Evolutionary conservation across 768 basidiomycete genomes (phyloP).

Genomic region (Boletus rufocinnamomeus): DNA sequence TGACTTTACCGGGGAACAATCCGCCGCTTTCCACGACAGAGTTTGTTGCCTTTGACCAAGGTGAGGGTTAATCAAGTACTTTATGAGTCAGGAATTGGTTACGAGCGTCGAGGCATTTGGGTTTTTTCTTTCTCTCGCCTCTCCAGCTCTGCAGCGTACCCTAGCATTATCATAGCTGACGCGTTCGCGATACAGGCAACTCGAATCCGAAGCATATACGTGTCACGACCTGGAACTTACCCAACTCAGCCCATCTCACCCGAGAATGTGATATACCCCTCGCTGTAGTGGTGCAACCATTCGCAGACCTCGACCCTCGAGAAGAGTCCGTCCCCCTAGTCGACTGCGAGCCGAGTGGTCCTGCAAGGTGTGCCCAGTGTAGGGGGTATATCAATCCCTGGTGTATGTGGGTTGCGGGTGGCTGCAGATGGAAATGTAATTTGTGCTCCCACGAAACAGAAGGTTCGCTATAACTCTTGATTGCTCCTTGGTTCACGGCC

Average conservation of each 20-base stretch:
- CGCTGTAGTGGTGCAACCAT: constrained; percentile 85
- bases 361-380: constrained; percentile 82
- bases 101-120: background rate
- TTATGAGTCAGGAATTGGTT: background rate
- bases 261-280: constrained; percentile 84
- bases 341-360: constrained; percentile 68
- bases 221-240: constrained; percentile 87
- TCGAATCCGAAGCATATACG: constrained; percentile 90
- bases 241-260: constrained; percentile 75
- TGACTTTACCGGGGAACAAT: constrained; percentile 60
- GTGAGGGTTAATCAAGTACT: constrained; percentile 32
- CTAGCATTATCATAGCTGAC: constrained; percentile 16
- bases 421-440: constrained; percentile 90
- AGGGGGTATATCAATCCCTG: constrained; percentile 93
- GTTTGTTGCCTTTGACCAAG: constrained; percentile 91
- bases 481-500: constrained; percentile 2
- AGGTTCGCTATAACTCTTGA: constrained; percentile 52
- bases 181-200: constrained; percentile 55
- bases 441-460: constrained; percentile 81
- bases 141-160: background rate
- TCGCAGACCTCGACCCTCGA: constrained; percentile 74
- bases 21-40: constrained; percentile 87
- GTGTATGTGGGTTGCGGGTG: constrained; percentile 83
- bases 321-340: constrained; percentile 84
- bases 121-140: background rate